Evolutionary conservation across 768 basidiomycete species (phyloP).

Genomic region (Collybiopsis confluens): DNA sequence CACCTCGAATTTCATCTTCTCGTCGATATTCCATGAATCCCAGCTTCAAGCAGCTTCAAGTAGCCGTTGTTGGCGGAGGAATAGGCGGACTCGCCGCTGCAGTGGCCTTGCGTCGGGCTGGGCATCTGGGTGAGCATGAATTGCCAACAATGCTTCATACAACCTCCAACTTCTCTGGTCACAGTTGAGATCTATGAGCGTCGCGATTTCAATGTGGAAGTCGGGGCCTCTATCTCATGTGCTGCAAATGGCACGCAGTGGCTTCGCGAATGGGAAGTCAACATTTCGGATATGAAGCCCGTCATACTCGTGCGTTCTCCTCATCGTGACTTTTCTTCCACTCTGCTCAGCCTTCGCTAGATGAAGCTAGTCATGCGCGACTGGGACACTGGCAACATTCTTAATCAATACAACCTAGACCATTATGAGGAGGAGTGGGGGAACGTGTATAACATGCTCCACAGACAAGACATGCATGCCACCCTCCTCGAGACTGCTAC

Average conservation of each 20-base stretch:
- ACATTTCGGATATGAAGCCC: slow-evolving; percentile 25
- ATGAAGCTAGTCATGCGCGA: slow-evolving; percentile 30
- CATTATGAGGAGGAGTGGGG: slow-evolving; percentile 22
- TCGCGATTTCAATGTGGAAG: slow-evolving; percentile 26
- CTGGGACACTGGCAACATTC: slow-evolving; percentile 28
- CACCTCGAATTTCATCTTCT: too few species aligned
- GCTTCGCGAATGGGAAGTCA: slow-evolving; percentile 28
- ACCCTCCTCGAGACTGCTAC: slow-evolving; percentile 24
- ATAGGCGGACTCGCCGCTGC: slow-evolving; percentile 23
- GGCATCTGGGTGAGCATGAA: slow-evolving; percentile 14
- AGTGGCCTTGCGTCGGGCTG: slow-evolving; percentile 18
- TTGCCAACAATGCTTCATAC: not conserved
- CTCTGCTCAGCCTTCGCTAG: not conserved
- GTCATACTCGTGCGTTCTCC: slow-evolving; percentile 14
- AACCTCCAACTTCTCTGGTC: not conserved
- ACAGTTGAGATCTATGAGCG: slow-evolving; percentile 26
- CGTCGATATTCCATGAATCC: not conserved
- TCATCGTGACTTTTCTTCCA: not conserved
- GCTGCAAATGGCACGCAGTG: slow-evolving; percentile 30
- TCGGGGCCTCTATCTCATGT: slow-evolving; percentile 29
- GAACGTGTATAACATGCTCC: slow-evolving; percentile 22
- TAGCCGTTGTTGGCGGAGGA: slow-evolving; percentile 18
- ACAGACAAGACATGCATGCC: slow-evolving; percentile 29
- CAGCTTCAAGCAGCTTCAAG: slow-evolving; percentile 14
- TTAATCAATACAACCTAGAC: slow-evolving; percentile 25